Base-by-base conservation (phyloP, 1,284 basidiomycete species). In the Pascua sp. region DNA sequence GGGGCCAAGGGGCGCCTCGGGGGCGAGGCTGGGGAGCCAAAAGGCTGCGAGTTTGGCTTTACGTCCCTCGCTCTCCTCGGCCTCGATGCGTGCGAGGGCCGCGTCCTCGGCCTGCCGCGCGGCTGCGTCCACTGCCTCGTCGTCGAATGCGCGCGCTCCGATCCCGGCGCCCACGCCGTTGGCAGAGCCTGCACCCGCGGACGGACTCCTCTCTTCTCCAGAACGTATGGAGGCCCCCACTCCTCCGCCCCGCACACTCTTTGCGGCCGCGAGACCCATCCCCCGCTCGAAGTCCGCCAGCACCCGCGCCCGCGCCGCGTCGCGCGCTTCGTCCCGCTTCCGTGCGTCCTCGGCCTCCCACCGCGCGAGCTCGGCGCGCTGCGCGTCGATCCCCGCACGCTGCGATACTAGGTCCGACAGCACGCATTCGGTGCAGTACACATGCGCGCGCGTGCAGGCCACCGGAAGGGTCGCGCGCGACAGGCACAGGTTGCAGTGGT, bases 21-120 rank as follows among this genome's bases (percentile, higher is more conserved):
- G 92, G 0, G 92, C 91, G 40, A 95, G 78, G 0, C 85, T 90
- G 16, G 89, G 92, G 46, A 96, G 81, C 93, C 93, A 97, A 72
- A 95, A 98, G 66, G 94, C 91, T 0, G 93, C 91, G 8, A 97
- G 82, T 73, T 95, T 95, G 56, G 85, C 83, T 59, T 87, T 88
- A 51, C 94, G 79, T 4, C 87, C 83, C 60, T 91, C 90, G 0
- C 61, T 63, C 69, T 91, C 89, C 73, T 97, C 93, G 32, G 81
- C 81, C 70, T 92, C 90, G 44, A 96, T 90, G 65, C 85, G 80
- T 37, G 81, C 82, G 49, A 92, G 77, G 0, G 93, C 93, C 16
- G 85, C 86, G 53, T 90, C 89, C 73, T 95, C 91, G 0, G 91
- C 91, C 70, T 91, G 87, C 13, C 79, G 80, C 24, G 88, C 83